Base-by-base conservation (phyloP, 306 rosid species). In the Sophora flavescens region DNA sequence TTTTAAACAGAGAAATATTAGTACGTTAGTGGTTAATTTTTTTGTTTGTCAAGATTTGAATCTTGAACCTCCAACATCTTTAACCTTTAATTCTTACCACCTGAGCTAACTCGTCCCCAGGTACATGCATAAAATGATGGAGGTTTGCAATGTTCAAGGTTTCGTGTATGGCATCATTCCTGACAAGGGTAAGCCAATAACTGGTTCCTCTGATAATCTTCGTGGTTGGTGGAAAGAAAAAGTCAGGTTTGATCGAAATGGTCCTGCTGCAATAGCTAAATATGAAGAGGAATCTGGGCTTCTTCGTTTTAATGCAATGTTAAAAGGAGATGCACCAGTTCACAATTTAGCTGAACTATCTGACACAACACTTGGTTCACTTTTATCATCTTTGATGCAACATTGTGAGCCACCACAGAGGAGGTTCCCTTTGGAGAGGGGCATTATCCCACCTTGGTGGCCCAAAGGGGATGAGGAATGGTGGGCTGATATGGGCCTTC, bases 191-290 rank as follows among this genome's bases (percentile, higher is more conserved):
- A 92, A 88, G 51, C 93, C 96, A 1, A 63, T 88, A 1, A 86
- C 79, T 11, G 97, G 96, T 0, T 85, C 93, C 0, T 92, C 97
- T 1, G 97, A 92, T n/a, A 92, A 87, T 44, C 89, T 92, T 7
- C 88, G 93, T 13, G 96, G 78, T 0, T 92, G 97, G 97, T 92
- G 97, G 97, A 92, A 92, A 48, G 97, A 92, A 0, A 83, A 63
- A 15, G 93, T 92, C 0, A 75, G 80, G 65, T 92, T 92, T 36
- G 91, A 90, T 26, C 86, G 80, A 2, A 90, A 92, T 44, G 93
- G 89, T 0, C 96, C 93, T 0, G 84, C 85, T 28, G 97, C 97
- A 1, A 83, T 90, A 6, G 30, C 83, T 1, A 90, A 86, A 76
- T 90, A 86, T 35, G 81, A 83, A n/a, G 82, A 84, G 11, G 91